A percentile compares a stretch with the other conserved stretches of the same genome.
Evolutionary conservation across 371 early-diverging fungal genomes (phyloP).

Genomic region (Apophysomyces variabilis): DNA sequence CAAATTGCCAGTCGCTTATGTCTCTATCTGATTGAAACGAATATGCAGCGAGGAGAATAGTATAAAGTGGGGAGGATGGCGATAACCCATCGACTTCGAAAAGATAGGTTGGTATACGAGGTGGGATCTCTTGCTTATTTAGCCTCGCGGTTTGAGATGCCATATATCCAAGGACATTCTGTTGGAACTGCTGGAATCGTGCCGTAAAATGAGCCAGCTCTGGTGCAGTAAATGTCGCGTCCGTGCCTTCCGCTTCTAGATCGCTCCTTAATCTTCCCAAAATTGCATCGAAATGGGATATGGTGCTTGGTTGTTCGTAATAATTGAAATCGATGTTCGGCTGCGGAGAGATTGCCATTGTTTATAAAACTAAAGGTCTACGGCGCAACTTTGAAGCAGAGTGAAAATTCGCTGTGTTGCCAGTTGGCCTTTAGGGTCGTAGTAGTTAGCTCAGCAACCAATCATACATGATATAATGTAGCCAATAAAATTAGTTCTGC

Average conservation of each 20-base stretch:
- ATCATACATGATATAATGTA: too few species aligned
- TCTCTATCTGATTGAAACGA: slow-evolving; percentile 50
- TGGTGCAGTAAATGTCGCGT: slow-evolving; percentile 52
- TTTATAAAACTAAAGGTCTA: slow-evolving; percentile 1
- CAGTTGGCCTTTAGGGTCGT: too few species aligned
- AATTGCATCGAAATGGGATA: slow-evolving; percentile 61
- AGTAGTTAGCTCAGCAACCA: too few species aligned
- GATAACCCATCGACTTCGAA: slow-evolving; percentile 48
- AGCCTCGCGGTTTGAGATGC: slow-evolving; percentile 29
- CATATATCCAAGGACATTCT: slow-evolving; percentile 53
- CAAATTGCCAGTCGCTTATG: slow-evolving; percentile 62
- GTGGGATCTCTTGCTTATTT: slow-evolving; percentile 21
- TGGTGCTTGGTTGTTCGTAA: slow-evolving; percentile 56
- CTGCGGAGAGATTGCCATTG: slow-evolving; percentile 27
- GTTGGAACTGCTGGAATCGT: slow-evolving; percentile 65
- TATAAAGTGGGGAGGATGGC: slow-evolving; percentile 45
- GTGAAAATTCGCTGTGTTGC: too few species aligned
- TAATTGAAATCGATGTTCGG: slow-evolving; percentile 50
- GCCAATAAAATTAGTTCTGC: too few species aligned
- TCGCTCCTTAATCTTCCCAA: slow-evolving; percentile 46
- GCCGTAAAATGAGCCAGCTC: slow-evolving; percentile 63
- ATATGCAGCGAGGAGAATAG: slow-evolving; percentile 60
- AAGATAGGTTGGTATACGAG: slow-evolving; percentile 58
- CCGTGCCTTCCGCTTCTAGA: slow-evolving; percentile 40
- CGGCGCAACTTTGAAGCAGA: neutral